A percentile compares a stretch with the other conserved stretches of the same genome.
phyloP scores from a whole-genome alignment of 139 green algal genomes.

The Volvox reticuliferus region DNA sequence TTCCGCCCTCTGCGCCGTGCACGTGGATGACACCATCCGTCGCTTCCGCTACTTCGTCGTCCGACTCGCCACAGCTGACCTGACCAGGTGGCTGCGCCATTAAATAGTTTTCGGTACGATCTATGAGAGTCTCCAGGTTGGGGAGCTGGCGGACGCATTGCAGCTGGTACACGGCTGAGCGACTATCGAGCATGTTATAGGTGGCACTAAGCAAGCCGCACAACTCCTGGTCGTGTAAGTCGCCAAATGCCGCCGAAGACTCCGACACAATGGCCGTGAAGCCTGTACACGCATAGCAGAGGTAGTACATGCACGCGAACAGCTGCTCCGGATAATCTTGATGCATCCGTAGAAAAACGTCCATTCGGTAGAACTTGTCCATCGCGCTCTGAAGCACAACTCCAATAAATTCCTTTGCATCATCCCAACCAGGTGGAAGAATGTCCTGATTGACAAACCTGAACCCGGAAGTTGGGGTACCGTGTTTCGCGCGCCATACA shows the following conservation, averaged over 20 bases:
- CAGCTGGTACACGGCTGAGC: neutral
- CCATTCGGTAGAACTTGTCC: slow-evolving; percentile 16
- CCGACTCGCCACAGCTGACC: slow-evolving; percentile 28
- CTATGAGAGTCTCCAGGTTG: neutral
- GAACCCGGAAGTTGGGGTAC: neutral
- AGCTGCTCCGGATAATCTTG: slow-evolving; percentile 16
- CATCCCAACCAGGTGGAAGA: slow-evolving; percentile 1
- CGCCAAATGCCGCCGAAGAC: neutral
- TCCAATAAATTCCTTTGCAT: slow-evolving; percentile 28
- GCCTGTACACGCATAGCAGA: slow-evolving; percentile 8
- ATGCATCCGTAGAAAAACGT: slow-evolving; percentile 19
- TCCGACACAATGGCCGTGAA: slow-evolving; percentile 8
- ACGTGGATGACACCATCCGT: neutral
- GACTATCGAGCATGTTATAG: slow-evolving; percentile 29
- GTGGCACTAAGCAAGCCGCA: neutral
- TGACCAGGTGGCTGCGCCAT: neutral
- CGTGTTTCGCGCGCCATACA: slow-evolving; percentile 31
- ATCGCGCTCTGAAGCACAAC: neutral
- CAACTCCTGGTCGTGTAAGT: slow-evolving; percentile 20
- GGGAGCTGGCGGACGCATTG: neutral
- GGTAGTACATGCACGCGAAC: slow-evolving; percentile 31
- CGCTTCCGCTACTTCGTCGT: neutral
- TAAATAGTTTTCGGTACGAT: neutral
- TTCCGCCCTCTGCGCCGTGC: neutral
- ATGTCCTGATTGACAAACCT: neutral